Base-by-base conservation (phyloP, 1,284 basidiomycete genomes). In the Cutaneotrichosporon spelunceum region DNA sequence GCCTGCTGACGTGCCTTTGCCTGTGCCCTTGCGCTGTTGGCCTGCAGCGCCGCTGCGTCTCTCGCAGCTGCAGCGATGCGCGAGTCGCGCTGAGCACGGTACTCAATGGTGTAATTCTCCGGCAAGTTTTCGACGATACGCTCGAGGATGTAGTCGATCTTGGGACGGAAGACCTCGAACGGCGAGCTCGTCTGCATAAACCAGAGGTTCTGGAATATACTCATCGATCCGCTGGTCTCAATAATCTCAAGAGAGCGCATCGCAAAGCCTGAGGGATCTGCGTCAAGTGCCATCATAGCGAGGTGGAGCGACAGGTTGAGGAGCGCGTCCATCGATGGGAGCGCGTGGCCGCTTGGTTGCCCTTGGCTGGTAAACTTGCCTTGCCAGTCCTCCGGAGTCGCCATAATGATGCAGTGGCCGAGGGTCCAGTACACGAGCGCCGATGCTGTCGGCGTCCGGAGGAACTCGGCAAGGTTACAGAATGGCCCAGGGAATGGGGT, bases 291-390 rank as follows among this genome's bases (percentile, higher is more conserved):
- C 24, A 94, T 81, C 88, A 93, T 91, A 58, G 87, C 79, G 26
- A 97, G 84, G 74, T 96, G 91, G 26, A 98, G 80, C 0, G 86
- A 85, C 66, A 94, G 88, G 75, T 98, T 95, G 16, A 97, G 83
- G 59, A 98, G 89, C 73, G 19, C 69, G 39, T 78, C 77, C 64
- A 74, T 68, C 16, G 74, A 70, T 13, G 72, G 77, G 58, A 72
- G 66, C 7, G 29, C 6, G 10, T 53, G 34, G 8, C 67, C 68
- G 0, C 70, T 66, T 1, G 67, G 53, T 26, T 57, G 49, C 14
- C 64, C 66, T 19, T 62, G 63, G 52, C 29, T 36, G 7, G 62
- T 66, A 10, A 42, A 47, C 4, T 65, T 56, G 9, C 64, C 63
- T 2, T 67, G 59, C 72, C 73, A 76, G 33, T 66, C 57, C 21